These are phyloP conservation scores for Persicaria maculosa DNA, from an alignment of 148 eudicot species.

Conservation along the genomic window DNA sequence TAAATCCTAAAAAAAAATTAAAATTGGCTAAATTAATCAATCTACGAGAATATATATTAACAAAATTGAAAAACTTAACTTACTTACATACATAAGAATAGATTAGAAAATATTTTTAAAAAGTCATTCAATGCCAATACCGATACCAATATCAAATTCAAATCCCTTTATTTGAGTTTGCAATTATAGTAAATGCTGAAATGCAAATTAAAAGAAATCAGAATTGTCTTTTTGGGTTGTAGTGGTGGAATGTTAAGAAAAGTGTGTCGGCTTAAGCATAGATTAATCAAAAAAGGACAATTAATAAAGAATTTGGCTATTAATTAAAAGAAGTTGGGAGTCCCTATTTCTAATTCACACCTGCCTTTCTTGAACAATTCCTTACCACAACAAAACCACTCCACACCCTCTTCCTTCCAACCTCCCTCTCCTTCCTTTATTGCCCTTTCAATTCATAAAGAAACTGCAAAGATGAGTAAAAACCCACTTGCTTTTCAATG, in stretches of 20 bases:
- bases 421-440: not conserved
- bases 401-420: not conserved
- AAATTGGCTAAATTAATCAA: too few relatives aligned
- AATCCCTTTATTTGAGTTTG: too few relatives aligned
- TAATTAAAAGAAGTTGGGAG: not conserved
- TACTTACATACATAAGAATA: too few relatives aligned
- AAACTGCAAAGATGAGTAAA: not conserved
- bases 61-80: too few relatives aligned
- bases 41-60: too few relatives aligned
- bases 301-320: not conserved
- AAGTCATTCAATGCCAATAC: too few relatives aligned
- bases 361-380: not conserved
- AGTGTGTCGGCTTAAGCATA: slow-evolving; percentile 5
- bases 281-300: slow-evolving; percentile 3
- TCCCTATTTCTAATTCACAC: not conserved
- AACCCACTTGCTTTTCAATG: not conserved
- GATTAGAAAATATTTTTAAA: too few relatives aligned
- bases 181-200: not conserved
- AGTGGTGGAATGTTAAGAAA: slow-evolving; percentile 10
- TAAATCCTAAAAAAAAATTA: too few relatives aligned
- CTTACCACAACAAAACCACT: not conserved
- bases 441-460: not conserved
- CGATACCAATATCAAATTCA: too few relatives aligned
- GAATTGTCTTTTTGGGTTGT: not conserved
- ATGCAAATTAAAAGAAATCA: not conserved